Base-by-base conservation (phyloP, 805 yeast species). In the Tetrapisispora phaffii region DNA sequence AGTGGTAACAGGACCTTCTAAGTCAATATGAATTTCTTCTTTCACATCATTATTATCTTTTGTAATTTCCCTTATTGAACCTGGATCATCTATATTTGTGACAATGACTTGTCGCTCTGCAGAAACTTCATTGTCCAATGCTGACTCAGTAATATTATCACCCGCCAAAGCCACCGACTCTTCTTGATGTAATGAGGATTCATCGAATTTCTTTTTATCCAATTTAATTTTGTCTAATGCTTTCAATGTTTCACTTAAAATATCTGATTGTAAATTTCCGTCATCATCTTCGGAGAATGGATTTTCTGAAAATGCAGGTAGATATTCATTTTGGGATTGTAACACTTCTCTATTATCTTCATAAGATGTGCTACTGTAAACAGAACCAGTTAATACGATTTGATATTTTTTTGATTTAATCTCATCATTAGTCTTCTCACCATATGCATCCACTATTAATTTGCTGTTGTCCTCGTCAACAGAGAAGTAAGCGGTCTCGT, bases 361-460 rank as follows among this genome's bases (percentile, higher is more conserved):
- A 34, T 26, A 40, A 9, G 62, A 57, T 4, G 57, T 44, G 1
- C 51, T 35, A 42, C 59, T 58, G 29, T 58, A 58, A 1, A 48
- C 50, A 6, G 63, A 58, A 9, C 47, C 53, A 7, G 55, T 42
- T 22, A 56, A 46, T 2, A 51, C 26, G 21, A 58, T 35, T 44
- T 58, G 49, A 39, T 54, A 56, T 26, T 38, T 16, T 12, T 35
- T 24, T 40, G 24, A 16, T 24, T 17, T 6, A 15, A 19, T 9
- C 6, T 15, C 4, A 26, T 26, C 21, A 16, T 13, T 26, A 12
- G 24, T 9, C 16, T 26, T 5, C 7, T 35, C 38, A 29, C 31
- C 45, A 34, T 16, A 19, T 16, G 40, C 24, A n/a, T 28, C 31
- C 5, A 5, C 4, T 6, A 28, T 24, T 19, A n/a, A 35, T 5